Conservation (phyloP, 306 rosid genomes). For the Malus asiatica region DNA sequence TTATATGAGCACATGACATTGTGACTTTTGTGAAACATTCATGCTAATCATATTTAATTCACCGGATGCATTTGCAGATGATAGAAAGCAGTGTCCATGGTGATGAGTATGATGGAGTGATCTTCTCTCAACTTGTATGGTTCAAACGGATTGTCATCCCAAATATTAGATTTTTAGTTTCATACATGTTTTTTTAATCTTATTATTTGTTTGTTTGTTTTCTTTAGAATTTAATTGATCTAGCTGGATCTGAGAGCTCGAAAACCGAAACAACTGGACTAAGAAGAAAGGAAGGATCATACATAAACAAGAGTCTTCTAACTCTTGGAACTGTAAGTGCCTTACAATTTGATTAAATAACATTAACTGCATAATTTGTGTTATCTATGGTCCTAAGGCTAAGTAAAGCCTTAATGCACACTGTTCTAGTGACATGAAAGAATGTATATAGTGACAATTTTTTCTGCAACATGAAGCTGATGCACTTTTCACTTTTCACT, state of each 20-base stretch:
- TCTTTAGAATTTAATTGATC: conserved; percentile 83
- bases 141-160: conserved; percentile 10
- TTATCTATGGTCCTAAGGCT: background rate
- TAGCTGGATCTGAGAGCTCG: conserved; percentile 99
- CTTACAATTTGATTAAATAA: conserved; percentile 6
- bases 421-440: background rate
- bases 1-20: background rate
- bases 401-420: background rate
- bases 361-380: background rate
- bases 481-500: background rate
- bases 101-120: conserved; percentile 97
- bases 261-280: conserved; percentile 97
- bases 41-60: conserved; percentile 2
- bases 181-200: background rate
- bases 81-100: conserved; percentile 95
- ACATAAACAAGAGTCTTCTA: conserved; percentile 93
- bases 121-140: conserved; percentile 98
- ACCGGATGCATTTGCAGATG: conserved; percentile 64
- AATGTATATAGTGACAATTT: background rate
- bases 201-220: conserved; percentile 8
- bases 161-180: background rate
- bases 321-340: conserved; percentile 97
- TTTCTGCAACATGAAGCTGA: background rate
- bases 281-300: conserved; percentile 97
- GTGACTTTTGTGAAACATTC: background rate